These are phyloP conservation scores for Hymenoscyphus linearis DNA, from an alignment of 2,329 filamentous ascomycete genomes.

Conservation along the genomic window DNA sequence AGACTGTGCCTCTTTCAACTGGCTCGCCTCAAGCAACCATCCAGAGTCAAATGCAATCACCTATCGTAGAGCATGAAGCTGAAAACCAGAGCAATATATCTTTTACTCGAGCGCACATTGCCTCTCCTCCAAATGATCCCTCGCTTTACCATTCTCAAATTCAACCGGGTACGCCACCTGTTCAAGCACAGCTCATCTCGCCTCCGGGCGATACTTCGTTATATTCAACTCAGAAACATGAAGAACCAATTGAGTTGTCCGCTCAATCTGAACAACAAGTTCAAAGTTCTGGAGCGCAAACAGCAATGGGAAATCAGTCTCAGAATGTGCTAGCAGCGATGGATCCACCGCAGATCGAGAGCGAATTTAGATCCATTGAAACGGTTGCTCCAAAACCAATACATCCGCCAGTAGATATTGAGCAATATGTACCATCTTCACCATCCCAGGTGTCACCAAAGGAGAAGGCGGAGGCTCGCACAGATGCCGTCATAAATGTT, in stretches of 20 bases:
- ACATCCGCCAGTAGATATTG: conserved; percentile 1
- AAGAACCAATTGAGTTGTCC: background rate
- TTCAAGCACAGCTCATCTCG: too few relatives aligned
- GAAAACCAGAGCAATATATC: background rate
- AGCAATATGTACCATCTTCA: conserved; percentile 1
- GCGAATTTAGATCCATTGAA: conserved; percentile 2
- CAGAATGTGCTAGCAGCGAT: background rate
- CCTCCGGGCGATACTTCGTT: background rate
- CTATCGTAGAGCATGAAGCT: background rate
- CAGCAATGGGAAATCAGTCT: background rate
- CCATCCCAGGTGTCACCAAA: background rate
- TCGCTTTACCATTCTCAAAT: too few relatives aligned
- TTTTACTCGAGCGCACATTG: background rate
- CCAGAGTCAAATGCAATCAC: background rate
- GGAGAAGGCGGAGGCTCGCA: background rate
- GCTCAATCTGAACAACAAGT: background rate
- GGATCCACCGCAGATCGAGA: conserved; percentile 1
- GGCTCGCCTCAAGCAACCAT: background rate
- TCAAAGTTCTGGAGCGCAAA: background rate
- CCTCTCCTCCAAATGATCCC: background rate
- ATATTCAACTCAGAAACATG: background rate
- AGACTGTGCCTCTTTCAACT: background rate
- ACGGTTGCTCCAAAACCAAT: conserved; percentile 4
- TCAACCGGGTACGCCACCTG: too few relatives aligned
- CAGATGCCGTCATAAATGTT: background rate